These are phyloP conservation scores for Castanea mollissima DNA, from an alignment of 306 rosid genomes.

Conservation along the genomic window DNA sequence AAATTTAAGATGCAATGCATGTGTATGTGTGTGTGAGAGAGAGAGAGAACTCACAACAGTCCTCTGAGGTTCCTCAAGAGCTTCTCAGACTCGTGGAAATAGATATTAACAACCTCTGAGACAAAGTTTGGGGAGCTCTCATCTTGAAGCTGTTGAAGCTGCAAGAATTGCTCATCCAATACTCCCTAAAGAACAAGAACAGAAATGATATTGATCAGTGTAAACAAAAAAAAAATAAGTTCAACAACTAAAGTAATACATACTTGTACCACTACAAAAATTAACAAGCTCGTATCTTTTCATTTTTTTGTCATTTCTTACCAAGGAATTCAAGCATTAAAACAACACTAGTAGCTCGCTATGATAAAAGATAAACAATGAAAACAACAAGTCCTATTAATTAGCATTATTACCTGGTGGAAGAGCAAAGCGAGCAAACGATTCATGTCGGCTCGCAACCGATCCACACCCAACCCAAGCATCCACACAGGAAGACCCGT, in stretches of 20 bases:
- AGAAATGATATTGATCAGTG: neutral
- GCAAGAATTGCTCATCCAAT: constrained; percentile 91
- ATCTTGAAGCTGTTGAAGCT: constrained; percentile 90
- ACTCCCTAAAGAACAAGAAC: constrained; percentile 51
- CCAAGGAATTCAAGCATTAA: neutral
- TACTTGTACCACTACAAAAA: too few species aligned
- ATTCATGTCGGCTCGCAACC: constrained; percentile 94
- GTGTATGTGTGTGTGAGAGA: neutral
- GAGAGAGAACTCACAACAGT: constrained; percentile 44
- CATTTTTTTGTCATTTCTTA: neutral
- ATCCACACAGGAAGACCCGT: constrained; percentile 99
- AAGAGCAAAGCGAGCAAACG: constrained; percentile 91
- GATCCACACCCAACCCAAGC: constrained; percentile 86
- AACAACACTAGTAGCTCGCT: neutral
- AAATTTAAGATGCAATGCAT: neutral
- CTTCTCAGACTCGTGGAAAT: constrained; percentile 90
- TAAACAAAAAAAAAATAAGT: neutral
- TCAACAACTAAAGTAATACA: neutral
- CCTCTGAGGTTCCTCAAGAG: constrained; percentile 73
- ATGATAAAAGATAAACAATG: too few species aligned
- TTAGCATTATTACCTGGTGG: constrained; percentile 61
- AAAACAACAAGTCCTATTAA: neutral
- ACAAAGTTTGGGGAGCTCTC: constrained; percentile 92
- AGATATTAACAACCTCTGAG: constrained; percentile 84
- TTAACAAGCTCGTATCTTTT: too few species aligned